Conservation (phyloP, 345 rosid genomes). For the Barbarea vulgaris region DNA sequence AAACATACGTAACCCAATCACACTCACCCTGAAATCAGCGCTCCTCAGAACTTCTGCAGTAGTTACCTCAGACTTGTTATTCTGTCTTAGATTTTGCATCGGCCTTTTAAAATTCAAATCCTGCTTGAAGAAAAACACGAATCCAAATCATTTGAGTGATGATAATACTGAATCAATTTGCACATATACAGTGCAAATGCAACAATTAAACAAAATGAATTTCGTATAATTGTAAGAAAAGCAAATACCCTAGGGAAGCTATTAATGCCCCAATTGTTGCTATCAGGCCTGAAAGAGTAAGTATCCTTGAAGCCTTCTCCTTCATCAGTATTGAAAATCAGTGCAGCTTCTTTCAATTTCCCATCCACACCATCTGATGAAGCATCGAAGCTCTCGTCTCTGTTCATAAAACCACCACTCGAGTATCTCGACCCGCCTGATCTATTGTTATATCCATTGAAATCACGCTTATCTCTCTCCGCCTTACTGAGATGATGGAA, state of each 20-base stretch:
- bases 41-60: constrained; percentile 62
- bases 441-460: constrained; percentile 8
- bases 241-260: constrained; percentile 49
- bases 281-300: constrained; percentile 54
- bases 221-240: background rate
- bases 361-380: constrained; percentile 54
- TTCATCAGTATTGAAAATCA: constrained; percentile 39
- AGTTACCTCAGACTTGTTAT: constrained; percentile 51
- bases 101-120: constrained; percentile 60
- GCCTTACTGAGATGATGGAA: constrained; percentile 45
- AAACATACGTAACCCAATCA: constrained; percentile 13
- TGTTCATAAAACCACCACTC: background rate
- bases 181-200: background rate
- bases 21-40: constrained; percentile 87
- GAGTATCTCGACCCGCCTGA: constrained; percentile 23
- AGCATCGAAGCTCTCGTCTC: constrained; percentile 38
- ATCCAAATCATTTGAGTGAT: constrained; percentile 23
- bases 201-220: background rate
- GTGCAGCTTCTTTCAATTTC: constrained; percentile 51
- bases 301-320: constrained; percentile 36
- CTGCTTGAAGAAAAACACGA: constrained; percentile 42
- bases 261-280: constrained; percentile 24
- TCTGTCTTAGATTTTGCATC: constrained; percentile 35
- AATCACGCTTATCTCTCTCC: constrained; percentile 38
- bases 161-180: background rate